Conservation (phyloP, 257 asterid genomes). For the Solanum paucissectum region DNA sequence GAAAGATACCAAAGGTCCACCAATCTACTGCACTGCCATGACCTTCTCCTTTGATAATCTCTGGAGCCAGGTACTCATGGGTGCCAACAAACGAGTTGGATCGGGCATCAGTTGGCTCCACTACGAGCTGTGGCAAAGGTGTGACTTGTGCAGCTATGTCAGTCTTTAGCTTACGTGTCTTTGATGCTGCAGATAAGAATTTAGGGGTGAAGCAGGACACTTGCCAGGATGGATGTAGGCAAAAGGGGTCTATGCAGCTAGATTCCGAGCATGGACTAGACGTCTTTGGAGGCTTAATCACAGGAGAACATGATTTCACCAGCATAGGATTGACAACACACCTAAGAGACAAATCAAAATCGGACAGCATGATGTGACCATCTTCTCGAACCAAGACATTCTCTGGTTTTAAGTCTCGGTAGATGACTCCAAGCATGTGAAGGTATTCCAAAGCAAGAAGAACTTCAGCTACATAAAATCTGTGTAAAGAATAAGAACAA, state of each 20-base stretch:
- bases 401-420: constrained; percentile 84
- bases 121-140: constrained; percentile 71
- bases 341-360: constrained; percentile 66
- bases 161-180: constrained; percentile 45
- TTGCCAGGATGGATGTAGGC: constrained; percentile 76
- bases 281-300: constrained; percentile 30
- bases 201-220: constrained; percentile 67
- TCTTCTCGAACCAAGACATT: constrained; percentile 73
- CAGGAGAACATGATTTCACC: constrained; percentile 38
- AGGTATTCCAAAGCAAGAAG: constrained; percentile 85
- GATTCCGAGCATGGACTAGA: constrained; percentile 41
- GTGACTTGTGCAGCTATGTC: constrained; percentile 41
- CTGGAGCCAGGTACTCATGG: constrained; percentile 90
- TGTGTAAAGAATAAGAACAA: constrained; percentile 8
- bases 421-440: constrained; percentile 93
- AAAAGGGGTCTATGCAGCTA: constrained; percentile 73
- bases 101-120: constrained; percentile 67
- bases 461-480: constrained; percentile 83
- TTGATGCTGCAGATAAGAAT: constrained; percentile 42
- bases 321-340: constrained; percentile 46
- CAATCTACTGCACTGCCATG: constrained; percentile 91
- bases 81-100: constrained; percentile 90
- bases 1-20: constrained; percentile 80
- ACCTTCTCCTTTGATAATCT: constrained; percentile 80
- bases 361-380: constrained; percentile 89